Percentiles rank a stretch among this genome's conserved stretches.
phyloP scores from a whole-genome alignment of 148 eudicot genomes.

The Spergularia marina region DNA sequence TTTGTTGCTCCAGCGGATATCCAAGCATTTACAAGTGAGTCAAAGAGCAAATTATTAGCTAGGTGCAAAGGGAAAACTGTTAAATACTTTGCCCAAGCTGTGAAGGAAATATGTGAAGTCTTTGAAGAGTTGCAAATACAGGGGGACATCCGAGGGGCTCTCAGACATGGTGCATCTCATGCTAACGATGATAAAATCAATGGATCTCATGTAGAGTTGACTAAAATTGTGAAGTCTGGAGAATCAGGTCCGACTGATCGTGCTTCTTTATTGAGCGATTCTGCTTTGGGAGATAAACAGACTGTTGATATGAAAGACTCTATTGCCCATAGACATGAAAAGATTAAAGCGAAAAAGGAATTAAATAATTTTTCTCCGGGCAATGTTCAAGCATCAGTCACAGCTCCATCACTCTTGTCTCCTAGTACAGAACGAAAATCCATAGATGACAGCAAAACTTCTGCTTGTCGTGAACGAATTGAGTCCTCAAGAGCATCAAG shows the following conservation, averaged over 20 bases:
- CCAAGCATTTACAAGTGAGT: slow-evolving; percentile 73
- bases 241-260: slow-evolving; percentile 32
- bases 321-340: slow-evolving; percentile 8
- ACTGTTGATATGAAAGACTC: slow-evolving; percentile 18
- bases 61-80: slow-evolving; percentile 75
- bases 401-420: slow-evolving; percentile 1
- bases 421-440: slow-evolving; percentile 20
- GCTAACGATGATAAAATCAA: slow-evolving; percentile 37
- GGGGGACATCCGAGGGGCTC: slow-evolving; percentile 31
- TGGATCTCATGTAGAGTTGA: slow-evolving; percentile 30
- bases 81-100: slow-evolving; percentile 72
- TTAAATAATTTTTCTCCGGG: neutral
- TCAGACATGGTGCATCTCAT: slow-evolving; percentile 32
- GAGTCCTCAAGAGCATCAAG: slow-evolving; percentile 32
- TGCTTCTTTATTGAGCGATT: slow-evolving; percentile 36
- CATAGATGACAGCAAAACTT: slow-evolving; percentile 21
- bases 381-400: slow-evolving; percentile 1
- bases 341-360: neutral
- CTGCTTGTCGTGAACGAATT: slow-evolving; percentile 23
- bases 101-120: slow-evolving; percentile 80
- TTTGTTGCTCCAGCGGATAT: slow-evolving; percentile 85
- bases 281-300: slow-evolving; percentile 32
- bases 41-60: slow-evolving; percentile 55
- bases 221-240: slow-evolving; percentile 26
- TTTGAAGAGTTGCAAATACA: slow-evolving; percentile 50